Percentiles rank a stretch among this genome's conserved stretches.
phyloP scores from a whole-genome alignment of 352 stramenopile species.

The Phytophthora kernoviae region DNA sequence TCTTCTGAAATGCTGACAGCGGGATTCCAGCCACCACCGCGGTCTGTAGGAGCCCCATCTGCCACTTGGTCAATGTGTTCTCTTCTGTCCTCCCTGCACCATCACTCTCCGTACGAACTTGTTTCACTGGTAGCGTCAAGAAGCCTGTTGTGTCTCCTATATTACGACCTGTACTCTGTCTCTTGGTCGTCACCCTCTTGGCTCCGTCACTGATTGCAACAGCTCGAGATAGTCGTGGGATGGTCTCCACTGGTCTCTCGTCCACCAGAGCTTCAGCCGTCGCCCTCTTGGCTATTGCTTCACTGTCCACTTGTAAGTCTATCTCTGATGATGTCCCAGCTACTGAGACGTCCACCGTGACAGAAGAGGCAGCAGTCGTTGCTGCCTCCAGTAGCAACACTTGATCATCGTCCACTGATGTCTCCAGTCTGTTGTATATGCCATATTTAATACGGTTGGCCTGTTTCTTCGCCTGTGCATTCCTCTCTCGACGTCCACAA shows the following conservation, averaged over 20 bases:
- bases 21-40: constrained; percentile 45
- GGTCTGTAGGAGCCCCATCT: constrained; percentile 33
- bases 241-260: constrained; percentile 5
- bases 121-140: constrained; percentile 17
- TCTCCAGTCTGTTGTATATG: constrained; percentile 1
- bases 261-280: constrained; percentile 22
- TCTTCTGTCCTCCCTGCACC: constrained; percentile 8
- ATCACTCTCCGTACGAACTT: constrained; percentile 19
- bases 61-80: constrained; percentile 22
- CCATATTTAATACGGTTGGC: background rate
- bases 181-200: constrained; percentile 7
- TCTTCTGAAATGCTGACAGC: constrained; percentile 42
- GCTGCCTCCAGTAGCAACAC: constrained; percentile 29
- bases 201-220: constrained; percentile 1
- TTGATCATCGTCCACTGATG: constrained; percentile 19
- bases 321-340: background rate
- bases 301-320: background rate
- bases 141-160: background rate
- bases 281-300: constrained; percentile 14
- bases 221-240: constrained; percentile 9
- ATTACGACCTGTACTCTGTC: constrained; percentile 8
- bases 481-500: constrained; percentile 51
- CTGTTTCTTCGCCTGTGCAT: constrained; percentile 29
- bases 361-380: constrained; percentile 1
- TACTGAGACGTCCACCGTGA: background rate